Evolutionary conservation across 2,329 filamentous ascomycete species (phyloP).

Genomic region (Celoporthe dispersa): DNA sequence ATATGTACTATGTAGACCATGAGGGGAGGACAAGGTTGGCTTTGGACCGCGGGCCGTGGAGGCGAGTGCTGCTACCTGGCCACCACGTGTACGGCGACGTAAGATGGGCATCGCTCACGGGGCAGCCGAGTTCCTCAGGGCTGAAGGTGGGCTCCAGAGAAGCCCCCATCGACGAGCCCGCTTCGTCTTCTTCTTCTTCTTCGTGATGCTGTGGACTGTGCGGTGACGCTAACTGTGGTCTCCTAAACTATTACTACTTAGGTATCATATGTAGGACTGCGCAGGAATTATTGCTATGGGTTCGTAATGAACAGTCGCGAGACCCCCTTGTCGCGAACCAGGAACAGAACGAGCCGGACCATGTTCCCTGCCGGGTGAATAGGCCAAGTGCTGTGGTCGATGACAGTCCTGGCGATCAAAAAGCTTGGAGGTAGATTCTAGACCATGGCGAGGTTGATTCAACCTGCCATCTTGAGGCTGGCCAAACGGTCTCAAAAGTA

Average conservation of each 20-base stretch:
- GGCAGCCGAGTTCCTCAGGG: neutral
- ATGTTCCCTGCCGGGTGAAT: neutral
- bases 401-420: neutral
- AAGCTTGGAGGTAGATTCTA: neutral
- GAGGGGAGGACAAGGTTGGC: neutral
- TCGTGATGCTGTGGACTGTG: neutral
- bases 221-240: neutral
- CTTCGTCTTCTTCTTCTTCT: neutral
- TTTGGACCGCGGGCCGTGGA: too few species aligned
- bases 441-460: neutral
- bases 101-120: neutral
- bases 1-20: neutral
- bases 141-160: neutral
- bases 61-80: neutral
- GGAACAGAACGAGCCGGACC: neutral
- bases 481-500: neutral
- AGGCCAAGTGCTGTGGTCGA: neutral
- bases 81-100: neutral
- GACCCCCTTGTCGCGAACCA: neutral
- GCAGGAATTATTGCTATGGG: neutral
- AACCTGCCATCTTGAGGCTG: constrained; percentile 1
- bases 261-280: neutral
- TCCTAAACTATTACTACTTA: neutral
- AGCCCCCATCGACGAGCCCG: neutral
- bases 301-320: neutral